phyloP scores from a whole-genome alignment of 208 protist genomes.

The Acanthamoeba triangularis region DNA sequence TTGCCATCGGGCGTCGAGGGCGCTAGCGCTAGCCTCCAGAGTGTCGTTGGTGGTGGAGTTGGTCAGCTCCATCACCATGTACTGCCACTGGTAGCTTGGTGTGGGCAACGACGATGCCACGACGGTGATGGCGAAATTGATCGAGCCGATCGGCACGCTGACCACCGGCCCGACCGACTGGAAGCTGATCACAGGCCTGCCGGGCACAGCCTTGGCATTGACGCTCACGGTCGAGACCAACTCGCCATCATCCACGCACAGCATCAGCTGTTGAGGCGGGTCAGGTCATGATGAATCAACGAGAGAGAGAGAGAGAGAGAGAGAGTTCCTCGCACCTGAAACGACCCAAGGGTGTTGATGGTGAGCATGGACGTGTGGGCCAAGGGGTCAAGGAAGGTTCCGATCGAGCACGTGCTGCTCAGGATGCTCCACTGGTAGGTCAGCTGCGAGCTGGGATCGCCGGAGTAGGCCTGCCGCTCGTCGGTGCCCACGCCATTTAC shows the following conservation, averaged over 20 bases:
- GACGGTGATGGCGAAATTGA: neutral
- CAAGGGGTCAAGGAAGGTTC: neutral
- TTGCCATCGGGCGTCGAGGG: neutral
- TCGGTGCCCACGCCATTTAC: neutral
- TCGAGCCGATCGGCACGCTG: too few relatives aligned
- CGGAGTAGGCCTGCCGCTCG: neutral
- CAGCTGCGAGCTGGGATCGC: neutral
- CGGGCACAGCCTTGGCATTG: neutral
- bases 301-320: neutral
- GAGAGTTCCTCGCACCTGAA: neutral
- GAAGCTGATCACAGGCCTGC: neutral
- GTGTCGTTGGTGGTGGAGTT: neutral
- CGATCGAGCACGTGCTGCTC: neutral
- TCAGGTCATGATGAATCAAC: neutral
- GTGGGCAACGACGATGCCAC: neutral
- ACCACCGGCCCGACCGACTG: neutral
- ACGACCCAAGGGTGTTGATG: neutral
- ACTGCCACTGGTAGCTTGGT: conserved; percentile 18
- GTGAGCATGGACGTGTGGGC: neutral
- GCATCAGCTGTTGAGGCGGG: neutral
- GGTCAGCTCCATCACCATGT: neutral
- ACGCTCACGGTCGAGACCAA: neutral
- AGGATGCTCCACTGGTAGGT: neutral
- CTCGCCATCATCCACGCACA: conserved; percentile 11
- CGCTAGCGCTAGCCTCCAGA: neutral